A percentile compares a stretch with the other conserved stretches of the same genome.
Evolutionary conservation across 495 filamentous ascomycete species (phyloP).

Genomic region (Aspergillus taichungensis): DNA sequence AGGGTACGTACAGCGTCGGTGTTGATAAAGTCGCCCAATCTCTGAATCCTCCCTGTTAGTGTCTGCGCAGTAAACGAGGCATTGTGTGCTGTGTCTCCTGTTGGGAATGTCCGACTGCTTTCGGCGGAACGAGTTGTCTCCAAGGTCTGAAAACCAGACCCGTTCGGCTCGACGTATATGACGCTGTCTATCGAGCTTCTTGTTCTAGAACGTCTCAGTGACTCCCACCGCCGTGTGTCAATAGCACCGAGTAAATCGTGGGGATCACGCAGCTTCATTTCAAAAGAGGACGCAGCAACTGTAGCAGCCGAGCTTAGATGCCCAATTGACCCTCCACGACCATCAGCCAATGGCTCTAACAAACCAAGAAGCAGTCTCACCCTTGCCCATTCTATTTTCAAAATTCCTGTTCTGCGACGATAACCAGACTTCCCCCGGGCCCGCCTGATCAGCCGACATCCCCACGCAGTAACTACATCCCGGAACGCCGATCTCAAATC

Average conservation of each 20-base stretch:
- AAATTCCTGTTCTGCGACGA: constrained; percentile 41
- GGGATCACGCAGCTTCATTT: constrained; percentile 29
- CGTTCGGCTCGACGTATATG: too few species aligned
- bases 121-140: too few species aligned
- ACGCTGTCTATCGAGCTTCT: too few species aligned
- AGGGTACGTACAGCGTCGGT: constrained; percentile 23
- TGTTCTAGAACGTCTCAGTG: constrained; percentile 1
- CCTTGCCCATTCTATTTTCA: constrained; percentile 40
- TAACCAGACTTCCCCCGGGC: constrained; percentile 35
- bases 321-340: constrained; percentile 28
- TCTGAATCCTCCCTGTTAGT: constrained; percentile 21
- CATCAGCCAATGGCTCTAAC: not conserved
- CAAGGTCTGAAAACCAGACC: too few species aligned
- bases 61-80: not conserved
- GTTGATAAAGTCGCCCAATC: constrained; percentile 34
- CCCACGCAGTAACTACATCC: constrained; percentile 42
- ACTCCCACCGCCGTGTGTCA: constrained; percentile 14
- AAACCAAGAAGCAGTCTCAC: constrained; percentile 12
- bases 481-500: constrained; percentile 32
- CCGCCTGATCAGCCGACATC: constrained; percentile 33
- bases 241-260: constrained; percentile 17
- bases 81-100: too few species aligned
- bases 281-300: constrained; percentile 33
- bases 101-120: too few species aligned
- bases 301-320: constrained; percentile 32